Evolutionary conservation across 2,329 filamentous ascomycete genomes (phyloP), one percentile per base, ranked within the genome.

Genomic region (Ceratocystis diversiconidia): DNA sequence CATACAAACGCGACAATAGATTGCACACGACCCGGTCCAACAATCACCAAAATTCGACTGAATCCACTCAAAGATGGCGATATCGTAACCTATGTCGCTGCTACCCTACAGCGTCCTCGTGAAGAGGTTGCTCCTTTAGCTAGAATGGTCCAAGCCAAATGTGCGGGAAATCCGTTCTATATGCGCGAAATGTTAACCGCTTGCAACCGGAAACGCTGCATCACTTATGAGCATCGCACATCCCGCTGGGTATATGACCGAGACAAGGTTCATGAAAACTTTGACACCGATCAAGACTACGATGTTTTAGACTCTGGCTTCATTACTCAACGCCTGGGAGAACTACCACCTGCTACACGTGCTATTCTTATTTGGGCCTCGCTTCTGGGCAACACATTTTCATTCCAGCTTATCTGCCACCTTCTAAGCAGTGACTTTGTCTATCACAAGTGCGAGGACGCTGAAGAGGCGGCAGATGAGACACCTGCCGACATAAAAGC

Each of bases 131-230:
- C 89, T 0, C 86, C 91, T 0, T 78, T 97, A 19, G 88, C 89
- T 1, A 83, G 91, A 5, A 89, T 96, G 8, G 85, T 96, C 5
- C 89, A 95, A 73, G 91, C 92, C 71, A 95, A 94, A 76, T 92
- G 89, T 7, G 83, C 83, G 30, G 92, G 92, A 1, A 96, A 95
- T 68, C 87, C 91, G 0, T 96, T 96, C 71, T 95, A 94, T 71
- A 88, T 96, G 73, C 82, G 90, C 65, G 90, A 96, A 75, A 95
- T 96, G 82, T 81, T 96, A 3, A 89, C 89, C 71, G 87, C 88
- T 2, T 95, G 90, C 73, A 86, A 95, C 73, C 85, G 89, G 50
- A 94, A 90, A 72, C 87, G 87, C 70, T 95, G 89, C 73, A 88
- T 96, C 62, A 95, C 86, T 83, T 96, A 95, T 74, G 90, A 91